Evolutionary conservation across 352 stramenopile genomes (phyloP), one percentile per base, ranked within the genome.

Genomic region (Pythium myriotylum): DNA sequence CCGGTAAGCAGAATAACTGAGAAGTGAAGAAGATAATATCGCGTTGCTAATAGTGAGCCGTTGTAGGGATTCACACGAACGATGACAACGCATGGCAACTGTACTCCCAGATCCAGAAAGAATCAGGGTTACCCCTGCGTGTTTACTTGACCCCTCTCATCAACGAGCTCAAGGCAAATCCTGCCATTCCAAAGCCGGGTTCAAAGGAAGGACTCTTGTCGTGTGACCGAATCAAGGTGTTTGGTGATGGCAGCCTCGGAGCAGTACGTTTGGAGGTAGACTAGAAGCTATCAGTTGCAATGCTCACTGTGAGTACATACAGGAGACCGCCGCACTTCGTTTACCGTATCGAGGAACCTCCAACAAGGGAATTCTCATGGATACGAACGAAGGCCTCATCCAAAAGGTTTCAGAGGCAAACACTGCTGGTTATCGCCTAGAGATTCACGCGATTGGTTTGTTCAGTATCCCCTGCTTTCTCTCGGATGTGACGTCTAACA

Each of bases 391-490:
- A 26, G 65, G 64, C 1, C 71, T 97, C 6, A 62, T 77, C 7
- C 69, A 73, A 42, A 87, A 95, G 62, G 81, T 96, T 22, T 59
- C 65, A 0, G 69, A 88, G 16, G 84, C 84, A 0, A 70, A 80
- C 35, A 54, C 49, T 1, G 73, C 69, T 46, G 87, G 84, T 6
- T 92, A 91, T 48, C 82, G 86, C 32, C 68, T 97, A 6, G 90
- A 97, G 65, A 91, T 95, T 27, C 90, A 97, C 60, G 88, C 88
- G 13, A 97, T 97, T 54, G 90, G 90, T 84, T 70, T 1, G 78
- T 64, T 41, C 13, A 26, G 0, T n/a, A n/a, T 32, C 35, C 17
- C 45, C 33, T 35, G n/a, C 20, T 17, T 7, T 39, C 42, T 70
- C n/a, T 5, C 5, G 17, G 20, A 14, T 22, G 9, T 19, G 45